Conservation (phyloP, 1,284 basidiomycete species). For the Chondrostereum purpureum region DNA sequence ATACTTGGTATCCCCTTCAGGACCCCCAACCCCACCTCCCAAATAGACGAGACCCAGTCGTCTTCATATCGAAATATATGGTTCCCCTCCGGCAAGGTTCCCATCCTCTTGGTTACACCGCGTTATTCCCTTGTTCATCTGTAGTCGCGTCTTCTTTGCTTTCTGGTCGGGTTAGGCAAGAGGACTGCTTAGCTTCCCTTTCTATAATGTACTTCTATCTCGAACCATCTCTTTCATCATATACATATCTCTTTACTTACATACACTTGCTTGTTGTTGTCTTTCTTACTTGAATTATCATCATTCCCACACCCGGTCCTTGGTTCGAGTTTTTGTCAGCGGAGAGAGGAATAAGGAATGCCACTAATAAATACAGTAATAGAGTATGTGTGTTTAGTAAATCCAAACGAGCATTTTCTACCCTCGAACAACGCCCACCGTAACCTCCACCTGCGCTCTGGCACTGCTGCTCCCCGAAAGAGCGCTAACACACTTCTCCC, state of each 20-base stretch:
- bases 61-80: too few species aligned
- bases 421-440: constrained; percentile 40
- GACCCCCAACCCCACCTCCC: constrained; percentile 54
- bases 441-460: constrained; percentile 36
- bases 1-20: constrained; percentile 23
- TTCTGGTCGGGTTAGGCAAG: too few species aligned
- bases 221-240: not conserved
- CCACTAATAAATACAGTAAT: not conserved
- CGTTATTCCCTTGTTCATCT: too few species aligned
- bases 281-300: not conserved
- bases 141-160: too few species aligned
- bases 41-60: constrained; percentile 36
- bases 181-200: not conserved
- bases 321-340: not conserved
- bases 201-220: not conserved
- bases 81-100: too few species aligned
- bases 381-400: not conserved
- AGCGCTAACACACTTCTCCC: constrained; percentile 50
- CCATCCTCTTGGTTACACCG: too few species aligned
- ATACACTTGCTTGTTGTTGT: not conserved
- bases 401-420: too few species aligned
- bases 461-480: constrained; percentile 23
- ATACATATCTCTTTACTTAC: not conserved
- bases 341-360: not conserved
- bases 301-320: too few species aligned